phyloP scores from a whole-genome alignment of 345 rosid species.

The Syzygium oleosum region DNA sequence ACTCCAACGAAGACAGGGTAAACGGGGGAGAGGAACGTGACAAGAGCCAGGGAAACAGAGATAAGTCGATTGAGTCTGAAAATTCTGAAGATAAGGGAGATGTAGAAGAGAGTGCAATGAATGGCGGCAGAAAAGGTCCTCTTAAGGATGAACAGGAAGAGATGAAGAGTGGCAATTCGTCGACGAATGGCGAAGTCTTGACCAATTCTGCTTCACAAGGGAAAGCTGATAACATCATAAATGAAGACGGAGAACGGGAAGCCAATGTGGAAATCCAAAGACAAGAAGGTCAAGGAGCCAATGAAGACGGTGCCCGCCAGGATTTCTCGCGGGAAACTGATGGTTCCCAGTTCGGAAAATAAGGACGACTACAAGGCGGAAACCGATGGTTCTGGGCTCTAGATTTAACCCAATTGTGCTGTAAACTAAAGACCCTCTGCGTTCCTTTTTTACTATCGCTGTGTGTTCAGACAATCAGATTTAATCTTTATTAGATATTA shows the following conservation, averaged over 20 bases:
- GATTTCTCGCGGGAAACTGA: constrained; percentile 2
- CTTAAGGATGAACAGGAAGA: not conserved
- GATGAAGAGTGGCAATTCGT: not conserved
- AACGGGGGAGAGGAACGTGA: not conserved
- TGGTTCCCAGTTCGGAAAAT: constrained; percentile 14
- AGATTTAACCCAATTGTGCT: not conserved
- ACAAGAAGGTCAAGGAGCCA: constrained; percentile 9
- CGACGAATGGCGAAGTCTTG: not conserved
- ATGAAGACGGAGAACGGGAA: not conserved
- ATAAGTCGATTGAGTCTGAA: not conserved
- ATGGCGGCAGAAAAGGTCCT: not conserved
- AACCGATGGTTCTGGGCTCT: constrained; percentile 26
- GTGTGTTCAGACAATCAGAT: not conserved
- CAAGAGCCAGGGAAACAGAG: not conserved
- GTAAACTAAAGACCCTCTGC: not conserved
- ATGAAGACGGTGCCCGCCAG: not conserved
- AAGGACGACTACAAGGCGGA: constrained; percentile 16
- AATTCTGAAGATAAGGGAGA: constrained; percentile 1
- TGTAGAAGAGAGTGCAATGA: not conserved
- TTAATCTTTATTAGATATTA: not conserved
- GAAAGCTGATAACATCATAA: not conserved
- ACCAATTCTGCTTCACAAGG: not conserved
- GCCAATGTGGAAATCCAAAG: not conserved
- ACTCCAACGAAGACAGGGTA: not conserved
- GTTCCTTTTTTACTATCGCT: not conserved